Base-by-base conservation (phyloP, 306 rosid genomes). In the Vachellia collinsii region DNA sequence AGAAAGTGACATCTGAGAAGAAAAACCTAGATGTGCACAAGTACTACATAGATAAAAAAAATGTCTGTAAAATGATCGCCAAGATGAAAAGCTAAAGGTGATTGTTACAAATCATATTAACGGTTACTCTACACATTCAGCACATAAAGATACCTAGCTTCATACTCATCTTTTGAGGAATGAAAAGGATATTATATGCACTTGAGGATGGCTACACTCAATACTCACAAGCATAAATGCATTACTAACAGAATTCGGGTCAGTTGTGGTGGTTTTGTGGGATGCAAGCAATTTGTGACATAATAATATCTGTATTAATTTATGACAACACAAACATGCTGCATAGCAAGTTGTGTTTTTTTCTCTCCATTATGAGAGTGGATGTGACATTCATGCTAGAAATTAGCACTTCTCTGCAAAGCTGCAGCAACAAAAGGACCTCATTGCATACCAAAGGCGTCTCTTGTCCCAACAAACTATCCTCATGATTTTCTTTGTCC, bases 361-460 rank as follows among this genome's bases (percentile, higher is more conserved):
- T 76, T 53, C 42, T 20, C 44, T 66, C 47, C 50, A 58, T 67
- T 41, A 50, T 67, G 58, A 16, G 7, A 74, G 76, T 62, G 75
- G 62, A 73, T 59, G 65, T 56, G 74, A 50, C 25, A 74, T 83
- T 72, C 74, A 63, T 34, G 64, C 83, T 75, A 75, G 48, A 64
- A 47, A 80, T 66, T 65, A n/a, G 39, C 69, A 75, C 22, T 78
- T 63, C 79, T 69, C 79, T 29, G 76, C 80, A 78, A 56, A 78
- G 44, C 38, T 53, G 46, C 61, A 64, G 61, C 11, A 74, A 53
- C 74, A 83, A 53, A 78, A 76, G 71, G 46, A 72, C 44, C 75
- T 56, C 64, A 69, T 69, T 70, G 77, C 93, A 70, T 90, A 95
- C 99, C 96, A 88, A 79, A 89, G 98, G 96, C 65, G 94, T 89